Evolutionary conservation across 306 rosid species (phyloP), one percentile per base, ranked within the genome.

Genomic region (Oxytropis ochrocephala): DNA sequence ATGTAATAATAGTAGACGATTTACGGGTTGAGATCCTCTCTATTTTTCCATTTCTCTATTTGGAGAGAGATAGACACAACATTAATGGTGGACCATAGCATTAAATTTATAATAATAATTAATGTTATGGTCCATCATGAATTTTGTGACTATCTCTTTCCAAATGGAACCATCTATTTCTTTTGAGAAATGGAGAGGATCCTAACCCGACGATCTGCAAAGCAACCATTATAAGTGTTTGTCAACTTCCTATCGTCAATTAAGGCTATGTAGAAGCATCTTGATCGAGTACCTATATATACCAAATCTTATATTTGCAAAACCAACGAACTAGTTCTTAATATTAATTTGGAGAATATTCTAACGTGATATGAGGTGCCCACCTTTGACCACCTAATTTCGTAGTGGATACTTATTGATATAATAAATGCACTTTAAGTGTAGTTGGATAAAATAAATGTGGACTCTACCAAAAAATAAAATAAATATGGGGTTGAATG

Each of bases 311-410:
- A 55, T 65, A 27, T 13, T 42, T 21, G 42, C 11, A 0, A 2
- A 57, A 5, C 36, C 17, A 46, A 47, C 44, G 39, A 13, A 49
- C n/a, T 36, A 12, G 46, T 5, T 52, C 16, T 38, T 17, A 1
- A 17, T 46, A 70, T 0, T n/a, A n/a, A n/a, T 0, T 4, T 8
- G 8, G 6, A 19, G 49, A 72, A 61, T 72, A 72, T 60, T 49
- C 62, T 4, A 27, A 12, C 24, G 36, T 27, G 56, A 39, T 38
- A 60, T 38, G 50, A 42, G 57, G 57, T 61, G 70, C 53, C 47
- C 11, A 50, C 53, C 47, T 73, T 73, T 73, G 78, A 73, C 78
- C 48, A 73, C 18, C 41, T 62, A 27, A 38, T 38, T 38, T 7
- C 27, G 32, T 7, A 48, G 13, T 5, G 44, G 13, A 50, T 49